A percentile compares a stretch with the other conserved stretches of the same genome.
phyloP scores from a whole-genome alignment of 352 stramenopile species.

The Pythium dissimile region DNA sequence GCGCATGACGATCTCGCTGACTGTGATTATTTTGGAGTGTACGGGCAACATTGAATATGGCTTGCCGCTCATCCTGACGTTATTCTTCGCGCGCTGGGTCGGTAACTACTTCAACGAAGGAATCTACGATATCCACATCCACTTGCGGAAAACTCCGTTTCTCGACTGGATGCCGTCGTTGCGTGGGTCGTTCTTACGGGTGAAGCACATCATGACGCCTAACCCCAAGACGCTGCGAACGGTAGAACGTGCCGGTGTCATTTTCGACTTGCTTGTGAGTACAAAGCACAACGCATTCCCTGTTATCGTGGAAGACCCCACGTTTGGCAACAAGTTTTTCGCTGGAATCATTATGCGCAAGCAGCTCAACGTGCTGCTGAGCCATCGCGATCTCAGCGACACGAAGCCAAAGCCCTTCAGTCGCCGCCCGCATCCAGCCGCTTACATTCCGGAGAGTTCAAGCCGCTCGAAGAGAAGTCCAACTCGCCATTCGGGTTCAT shows the following conservation, averaged over 20 bases:
- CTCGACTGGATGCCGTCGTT: slow-evolving; percentile 75
- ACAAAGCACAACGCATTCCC: slow-evolving; percentile 88
- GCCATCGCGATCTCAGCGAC: slow-evolving; percentile 53
- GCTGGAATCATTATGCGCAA: slow-evolving; percentile 79
- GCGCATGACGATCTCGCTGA: slow-evolving; percentile 98
- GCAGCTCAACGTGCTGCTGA: slow-evolving; percentile 76
- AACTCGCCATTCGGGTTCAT: background rate
- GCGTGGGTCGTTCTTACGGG: slow-evolving; percentile 60
- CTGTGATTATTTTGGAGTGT: slow-evolving; percentile 97
- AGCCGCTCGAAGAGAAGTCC: slow-evolving; percentile 21
- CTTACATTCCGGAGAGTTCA: slow-evolving; percentile 34
- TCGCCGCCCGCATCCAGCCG: slow-evolving; percentile 53
- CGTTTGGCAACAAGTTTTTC: slow-evolving; percentile 80
- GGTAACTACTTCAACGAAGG: slow-evolving; percentile 99
- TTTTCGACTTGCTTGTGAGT: slow-evolving; percentile 90
- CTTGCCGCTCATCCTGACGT: slow-evolving; percentile 96
- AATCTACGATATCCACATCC: slow-evolving; percentile 99
- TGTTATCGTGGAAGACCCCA: slow-evolving; percentile 83
- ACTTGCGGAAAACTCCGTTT: slow-evolving; percentile 85
- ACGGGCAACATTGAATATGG: slow-evolving; percentile 98
- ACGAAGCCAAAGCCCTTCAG: slow-evolving; percentile 76
- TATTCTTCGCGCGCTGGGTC: slow-evolving; percentile 96
- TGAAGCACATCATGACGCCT: slow-evolving; percentile 94
- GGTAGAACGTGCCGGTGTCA: slow-evolving; percentile 89
- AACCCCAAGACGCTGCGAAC: slow-evolving; percentile 93